Percentiles rank a stretch among this genome's conserved stretches.
Evolutionary conservation across 176 grass and related monocot species (phyloP).

Genomic region (Rhynchospora pubera): DNA sequence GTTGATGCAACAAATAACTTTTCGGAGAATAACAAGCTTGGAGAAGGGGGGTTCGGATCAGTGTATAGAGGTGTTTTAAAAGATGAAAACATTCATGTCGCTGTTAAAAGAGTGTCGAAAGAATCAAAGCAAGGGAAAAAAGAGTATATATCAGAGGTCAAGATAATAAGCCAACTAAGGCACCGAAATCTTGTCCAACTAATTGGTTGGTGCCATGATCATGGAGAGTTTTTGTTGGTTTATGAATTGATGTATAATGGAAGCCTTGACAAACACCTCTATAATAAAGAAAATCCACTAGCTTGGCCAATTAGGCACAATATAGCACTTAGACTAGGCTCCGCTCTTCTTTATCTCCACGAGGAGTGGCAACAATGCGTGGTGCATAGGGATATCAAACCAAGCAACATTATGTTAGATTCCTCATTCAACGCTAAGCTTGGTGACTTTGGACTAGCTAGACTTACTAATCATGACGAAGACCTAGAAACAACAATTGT

Average conservation of each 20-base stretch:
- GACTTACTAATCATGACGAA: constrained; percentile 30
- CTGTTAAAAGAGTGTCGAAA: constrained; percentile 28
- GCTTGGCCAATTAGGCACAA: constrained; percentile 20
- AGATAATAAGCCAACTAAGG: constrained; percentile 41
- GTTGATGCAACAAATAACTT: constrained; percentile 6
- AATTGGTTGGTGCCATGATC: constrained; percentile 25
- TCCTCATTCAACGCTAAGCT: constrained; percentile 9
- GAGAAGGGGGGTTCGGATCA: constrained; percentile 4
- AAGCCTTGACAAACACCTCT: constrained; percentile 45
- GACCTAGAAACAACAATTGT: constrained; percentile 15
- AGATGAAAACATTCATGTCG: constrained; percentile 4
- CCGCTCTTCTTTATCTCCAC: constrained; percentile 31
- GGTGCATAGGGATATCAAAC: constrained; percentile 39
- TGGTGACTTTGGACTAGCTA: constrained; percentile 26
- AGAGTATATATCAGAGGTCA: constrained; percentile 36
- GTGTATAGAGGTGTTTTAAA: constrained; percentile 6
- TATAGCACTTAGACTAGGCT: constrained; percentile 25
- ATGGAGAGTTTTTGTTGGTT: constrained; percentile 20
- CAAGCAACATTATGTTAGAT: constrained; percentile 41
- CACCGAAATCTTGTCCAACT: constrained; percentile 56
- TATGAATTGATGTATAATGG: constrained; percentile 33
- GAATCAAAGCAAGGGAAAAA: constrained; percentile 32
- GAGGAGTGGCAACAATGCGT: constrained; percentile 36
- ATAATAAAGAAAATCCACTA: constrained; percentile 14
- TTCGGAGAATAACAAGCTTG: neutral